Conservation (phyloP, 1,284 basidiomycete species). For the Puccinia triticina region DNA sequence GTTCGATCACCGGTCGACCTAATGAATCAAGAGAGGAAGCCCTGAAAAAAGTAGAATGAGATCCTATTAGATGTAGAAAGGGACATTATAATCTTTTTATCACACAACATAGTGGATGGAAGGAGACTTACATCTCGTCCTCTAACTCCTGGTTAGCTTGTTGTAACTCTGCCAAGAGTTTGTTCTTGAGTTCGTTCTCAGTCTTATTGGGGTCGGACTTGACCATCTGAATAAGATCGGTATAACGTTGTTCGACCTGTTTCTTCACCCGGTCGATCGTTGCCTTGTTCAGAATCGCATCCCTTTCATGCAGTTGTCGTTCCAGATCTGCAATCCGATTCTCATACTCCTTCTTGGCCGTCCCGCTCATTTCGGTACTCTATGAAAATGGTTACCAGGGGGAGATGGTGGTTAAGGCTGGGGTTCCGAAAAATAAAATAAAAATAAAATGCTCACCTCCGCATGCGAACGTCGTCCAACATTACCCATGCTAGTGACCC, state of each 20-base stretch:
- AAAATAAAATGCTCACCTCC: conserved; percentile 31
- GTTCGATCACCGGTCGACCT: conserved; percentile 40
- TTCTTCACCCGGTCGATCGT: conserved; percentile 68
- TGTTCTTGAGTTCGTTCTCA: conserved; percentile 64
- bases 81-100: conserved; percentile 59
- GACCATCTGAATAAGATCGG: conserved; percentile 70
- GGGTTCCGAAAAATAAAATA: conserved; percentile 67
- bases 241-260: conserved; percentile 70
- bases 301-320: conserved; percentile 56
- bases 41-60: conserved; percentile 62
- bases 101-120: conserved; percentile 54
- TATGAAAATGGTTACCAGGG: conserved; percentile 62
- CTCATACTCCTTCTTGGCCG: conserved; percentile 63
- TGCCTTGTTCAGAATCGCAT: conserved; percentile 53
- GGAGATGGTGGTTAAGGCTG: conserved; percentile 67
- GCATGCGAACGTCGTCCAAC: conserved; percentile 40
- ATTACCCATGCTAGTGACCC: conserved; percentile 30
- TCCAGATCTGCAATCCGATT: conserved; percentile 57
- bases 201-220: conserved; percentile 64
- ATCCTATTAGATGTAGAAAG: conserved; percentile 61
- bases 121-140: conserved; percentile 64
- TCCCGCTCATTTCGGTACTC: conserved; percentile 64
- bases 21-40: conserved; percentile 56
- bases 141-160: conserved; percentile 69
- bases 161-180: conserved; percentile 72